These are phyloP conservation scores for Apiotrichum siamense DNA, from an alignment of 1,284 basidiomycete genomes.

Conservation along the genomic window DNA sequence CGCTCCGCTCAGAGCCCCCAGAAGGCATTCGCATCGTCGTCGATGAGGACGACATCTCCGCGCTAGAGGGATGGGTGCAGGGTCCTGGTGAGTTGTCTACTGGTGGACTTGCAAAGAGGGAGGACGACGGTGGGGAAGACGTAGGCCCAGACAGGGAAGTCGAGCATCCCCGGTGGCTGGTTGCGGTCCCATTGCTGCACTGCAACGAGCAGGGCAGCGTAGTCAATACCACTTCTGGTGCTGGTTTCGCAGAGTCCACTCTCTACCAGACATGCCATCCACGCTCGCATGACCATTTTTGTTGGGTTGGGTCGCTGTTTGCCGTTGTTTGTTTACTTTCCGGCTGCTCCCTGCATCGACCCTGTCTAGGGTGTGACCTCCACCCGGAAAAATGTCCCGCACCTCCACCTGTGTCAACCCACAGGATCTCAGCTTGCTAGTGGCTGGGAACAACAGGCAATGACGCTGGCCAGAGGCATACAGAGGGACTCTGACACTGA, in stretches of 20 bases:
- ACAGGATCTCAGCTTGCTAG: not conserved
- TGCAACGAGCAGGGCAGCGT: too few species aligned
- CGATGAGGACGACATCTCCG: constrained; percentile 61
- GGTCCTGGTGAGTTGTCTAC: constrained; percentile 45
- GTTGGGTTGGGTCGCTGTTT: not conserved
- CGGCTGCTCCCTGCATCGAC: not conserved
- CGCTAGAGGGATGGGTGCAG: constrained; percentile 43
- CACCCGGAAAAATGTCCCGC: not conserved
- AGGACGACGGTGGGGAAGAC: too few species aligned
- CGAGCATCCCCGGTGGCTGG: too few species aligned
- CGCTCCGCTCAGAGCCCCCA: constrained; percentile 70
- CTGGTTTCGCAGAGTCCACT: too few species aligned
- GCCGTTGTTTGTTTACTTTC: not conserved
- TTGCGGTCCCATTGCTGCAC: too few species aligned
- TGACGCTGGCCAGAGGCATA: too few species aligned
- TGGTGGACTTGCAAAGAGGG: too few species aligned
- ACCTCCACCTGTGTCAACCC: not conserved
- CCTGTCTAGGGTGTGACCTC: not conserved
- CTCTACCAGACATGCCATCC: not conserved
- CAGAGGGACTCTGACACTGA: too few species aligned
- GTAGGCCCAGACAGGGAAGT: too few species aligned
- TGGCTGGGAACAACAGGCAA: too few species aligned
- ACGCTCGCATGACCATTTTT: too few species aligned
- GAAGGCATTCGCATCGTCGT: constrained; percentile 80
- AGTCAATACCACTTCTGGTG: too few species aligned